Evolutionary conservation across 768 basidiomycete genomes (phyloP).

Genomic region (Agaricus bisporus): DNA sequence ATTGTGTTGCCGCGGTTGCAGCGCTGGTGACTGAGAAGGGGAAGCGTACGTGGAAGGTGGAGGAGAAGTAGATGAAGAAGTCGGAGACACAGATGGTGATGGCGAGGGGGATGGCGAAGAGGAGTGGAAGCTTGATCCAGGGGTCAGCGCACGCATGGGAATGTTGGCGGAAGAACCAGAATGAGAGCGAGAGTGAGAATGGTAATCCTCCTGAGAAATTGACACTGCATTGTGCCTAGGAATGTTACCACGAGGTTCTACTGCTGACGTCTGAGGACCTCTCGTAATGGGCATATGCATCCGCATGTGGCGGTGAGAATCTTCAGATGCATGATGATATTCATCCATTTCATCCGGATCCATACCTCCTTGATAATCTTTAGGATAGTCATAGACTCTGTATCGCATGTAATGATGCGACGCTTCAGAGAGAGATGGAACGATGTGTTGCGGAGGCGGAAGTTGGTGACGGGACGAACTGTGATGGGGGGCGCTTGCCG

Average conservation of each 20-base stretch:
- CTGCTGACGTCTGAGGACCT: background rate
- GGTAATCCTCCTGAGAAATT: background rate
- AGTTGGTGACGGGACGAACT: conserved; percentile 1
- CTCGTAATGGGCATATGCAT: conserved; percentile 3
- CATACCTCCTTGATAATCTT: conserved; percentile 7
- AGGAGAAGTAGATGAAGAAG: background rate
- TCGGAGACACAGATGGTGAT: conserved; percentile 14
- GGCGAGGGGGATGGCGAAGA: conserved; percentile 16
- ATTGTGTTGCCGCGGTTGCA: background rate
- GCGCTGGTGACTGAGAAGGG: conserved; percentile 6
- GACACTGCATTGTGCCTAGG: conserved; percentile 9
- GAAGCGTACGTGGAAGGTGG: conserved; percentile 7
- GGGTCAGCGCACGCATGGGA: conserved; percentile 8
- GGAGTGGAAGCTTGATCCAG: conserved; percentile 15
- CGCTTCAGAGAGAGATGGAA: background rate
- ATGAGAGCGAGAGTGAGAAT: background rate
- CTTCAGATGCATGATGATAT: conserved; percentile 15
- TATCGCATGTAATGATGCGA: conserved; percentile 2
- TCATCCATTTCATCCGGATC: conserved; percentile 20
- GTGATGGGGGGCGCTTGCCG: background rate
- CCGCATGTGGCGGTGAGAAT: conserved; percentile 8
- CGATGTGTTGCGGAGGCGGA: background rate
- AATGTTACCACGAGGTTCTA: conserved; percentile 5
- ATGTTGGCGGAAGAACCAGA: conserved; percentile 6
- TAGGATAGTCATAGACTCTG: conserved; percentile 8